Conservation (phyloP, 768 basidiomycete species). For the Lactifluus pinguis region DNA sequence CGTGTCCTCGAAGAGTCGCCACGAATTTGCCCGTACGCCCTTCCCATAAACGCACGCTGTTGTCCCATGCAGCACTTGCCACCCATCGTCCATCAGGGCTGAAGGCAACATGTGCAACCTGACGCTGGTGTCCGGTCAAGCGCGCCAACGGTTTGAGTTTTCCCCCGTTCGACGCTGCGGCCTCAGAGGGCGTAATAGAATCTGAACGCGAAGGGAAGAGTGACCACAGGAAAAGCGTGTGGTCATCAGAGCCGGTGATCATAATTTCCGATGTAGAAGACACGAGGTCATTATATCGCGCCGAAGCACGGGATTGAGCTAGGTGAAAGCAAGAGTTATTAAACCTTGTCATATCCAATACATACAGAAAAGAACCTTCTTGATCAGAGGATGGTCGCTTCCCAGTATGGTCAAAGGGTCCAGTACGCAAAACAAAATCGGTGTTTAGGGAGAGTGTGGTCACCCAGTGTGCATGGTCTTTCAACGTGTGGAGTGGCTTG, state of each 20-base stretch:
- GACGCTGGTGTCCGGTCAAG: constrained; percentile 90
- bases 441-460: constrained; percentile 94
- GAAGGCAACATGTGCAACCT: constrained; percentile 89
- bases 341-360: background rate
- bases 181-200: constrained; percentile 28
- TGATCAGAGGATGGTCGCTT: constrained; percentile 72
- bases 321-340: constrained; percentile 2
- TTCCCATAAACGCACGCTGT: constrained; percentile 88
- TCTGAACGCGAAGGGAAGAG: constrained; percentile 47
- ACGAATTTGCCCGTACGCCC: constrained; percentile 78
- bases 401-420: constrained; percentile 84
- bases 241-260: constrained; percentile 96
- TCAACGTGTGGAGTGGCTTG: constrained; percentile 70
- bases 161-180: constrained; percentile 30
- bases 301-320: constrained; percentile 72
- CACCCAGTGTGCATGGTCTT: constrained; percentile 98
- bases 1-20: constrained; percentile 84
- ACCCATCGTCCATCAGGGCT: constrained; percentile 90
- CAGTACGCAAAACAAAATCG: constrained; percentile 90
- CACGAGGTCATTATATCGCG: constrained; percentile 67
- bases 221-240: constrained; percentile 96
- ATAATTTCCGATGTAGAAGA: constrained; percentile 63
- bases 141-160: constrained; percentile 66
- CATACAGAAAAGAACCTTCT: constrained; percentile 49
- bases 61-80: constrained; percentile 88